Conservation (phyloP, 192 early-diverging fungal species). For the Jimgerdemannia flammicorona region DNA sequence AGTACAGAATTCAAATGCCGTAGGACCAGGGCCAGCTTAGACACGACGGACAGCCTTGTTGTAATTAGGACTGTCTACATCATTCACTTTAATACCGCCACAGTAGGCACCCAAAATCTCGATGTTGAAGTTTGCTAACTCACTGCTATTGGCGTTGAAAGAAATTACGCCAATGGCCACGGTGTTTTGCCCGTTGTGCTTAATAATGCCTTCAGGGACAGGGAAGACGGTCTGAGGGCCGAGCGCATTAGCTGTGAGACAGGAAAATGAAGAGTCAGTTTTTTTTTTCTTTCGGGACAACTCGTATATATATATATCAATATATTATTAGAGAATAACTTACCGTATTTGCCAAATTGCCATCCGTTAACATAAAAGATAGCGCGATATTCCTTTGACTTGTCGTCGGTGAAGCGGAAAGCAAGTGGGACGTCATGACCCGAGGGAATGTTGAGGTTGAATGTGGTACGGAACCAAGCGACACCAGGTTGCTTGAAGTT, state of each 20-base stretch:
- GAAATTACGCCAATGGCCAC: conserved; percentile 3
- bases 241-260: conserved; percentile 3
- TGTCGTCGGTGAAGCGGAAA: background rate
- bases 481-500: background rate
- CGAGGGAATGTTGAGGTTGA: conserved; percentile 4
- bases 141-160: too few species aligned
- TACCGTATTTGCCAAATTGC: conserved; percentile 16
- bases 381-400: background rate
- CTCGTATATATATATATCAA: too few species aligned
- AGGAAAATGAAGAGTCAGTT: too few species aligned
- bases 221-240: conserved; percentile 4
- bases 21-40: too few species aligned
- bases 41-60: background rate
- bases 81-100: background rate
- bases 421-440: conserved; percentile 6
- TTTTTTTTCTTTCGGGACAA: too few species aligned
- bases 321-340: background rate
- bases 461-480: conserved; percentile 12
- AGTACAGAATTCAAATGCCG: too few species aligned
- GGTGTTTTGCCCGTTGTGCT: conserved; percentile 9
- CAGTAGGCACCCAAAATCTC: too few species aligned
- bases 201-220: conserved; percentile 7
- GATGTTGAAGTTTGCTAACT: too few species aligned
- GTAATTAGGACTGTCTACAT: background rate
- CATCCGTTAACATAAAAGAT: conserved; percentile 12